A percentile compares a stretch with the other conserved stretches of the same genome.
These are phyloP conservation scores for Rhododendron molle DNA, from an alignment of 148 eudicot genomes.

Conservation along the genomic window DNA sequence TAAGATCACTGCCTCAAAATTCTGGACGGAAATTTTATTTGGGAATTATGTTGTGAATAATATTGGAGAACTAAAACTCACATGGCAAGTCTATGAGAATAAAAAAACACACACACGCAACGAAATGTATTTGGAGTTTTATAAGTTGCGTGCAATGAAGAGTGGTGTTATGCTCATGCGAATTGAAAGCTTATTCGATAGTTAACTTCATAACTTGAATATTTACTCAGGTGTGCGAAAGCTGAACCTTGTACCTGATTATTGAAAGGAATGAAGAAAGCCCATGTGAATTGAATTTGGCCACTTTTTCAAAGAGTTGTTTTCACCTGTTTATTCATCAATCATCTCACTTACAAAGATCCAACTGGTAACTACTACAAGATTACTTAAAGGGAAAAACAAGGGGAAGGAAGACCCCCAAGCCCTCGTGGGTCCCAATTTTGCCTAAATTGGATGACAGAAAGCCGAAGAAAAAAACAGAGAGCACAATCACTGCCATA, in stretches of 20 bases:
- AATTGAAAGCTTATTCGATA: background rate
- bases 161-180: background rate
- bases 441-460: conserved; percentile 7
- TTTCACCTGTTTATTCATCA: background rate
- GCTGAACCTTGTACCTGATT: background rate
- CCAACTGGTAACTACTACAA: conserved; percentile 10
- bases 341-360: background rate
- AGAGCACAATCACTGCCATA: background rate
- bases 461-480: background rate
- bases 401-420: background rate
- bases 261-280: background rate
- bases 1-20: too few species aligned
- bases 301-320: background rate
- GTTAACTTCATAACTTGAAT: background rate
- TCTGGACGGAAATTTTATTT: too few species aligned
- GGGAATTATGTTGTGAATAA: too few species aligned
- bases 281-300: conserved; percentile 4
- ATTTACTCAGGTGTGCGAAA: background rate
- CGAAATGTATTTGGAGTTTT: background rate
- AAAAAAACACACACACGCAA: background rate
- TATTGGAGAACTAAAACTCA: too few species aligned
- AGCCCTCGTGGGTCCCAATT: conserved; percentile 2
- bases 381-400: background rate
- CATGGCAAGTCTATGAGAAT: background rate
- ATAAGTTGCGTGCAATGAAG: too few species aligned